Evolutionary conservation across 108 stramenopile genomes (phyloP).

Genomic region (Cafeteria roenbergensis): DNA sequence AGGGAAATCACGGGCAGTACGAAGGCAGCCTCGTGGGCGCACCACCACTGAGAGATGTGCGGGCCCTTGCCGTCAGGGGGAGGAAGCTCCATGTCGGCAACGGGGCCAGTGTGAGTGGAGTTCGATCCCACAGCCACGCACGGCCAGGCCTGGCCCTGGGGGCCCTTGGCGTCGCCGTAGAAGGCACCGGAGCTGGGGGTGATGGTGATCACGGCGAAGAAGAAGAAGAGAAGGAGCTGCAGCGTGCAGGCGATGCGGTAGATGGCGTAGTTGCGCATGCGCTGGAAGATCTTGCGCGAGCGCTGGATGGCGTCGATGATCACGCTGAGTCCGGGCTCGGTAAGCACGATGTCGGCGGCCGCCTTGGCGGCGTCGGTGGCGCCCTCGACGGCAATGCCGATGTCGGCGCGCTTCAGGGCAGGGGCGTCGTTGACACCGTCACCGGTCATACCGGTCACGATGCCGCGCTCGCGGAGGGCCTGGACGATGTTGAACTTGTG

Average conservation of each 20-base stretch:
- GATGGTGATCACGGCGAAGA: constrained; percentile 52
- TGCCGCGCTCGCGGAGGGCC: constrained; percentile 17
- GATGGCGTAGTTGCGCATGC: constrained; percentile 22
- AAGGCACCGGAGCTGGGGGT: constrained; percentile 17
- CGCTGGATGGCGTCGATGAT: constrained; percentile 51
- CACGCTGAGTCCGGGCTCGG: constrained; percentile 43
- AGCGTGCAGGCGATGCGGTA: constrained; percentile 54
- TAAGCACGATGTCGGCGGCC: constrained; percentile 57
- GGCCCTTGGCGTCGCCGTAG: not conserved
- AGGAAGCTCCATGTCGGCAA: no score
- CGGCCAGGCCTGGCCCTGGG: not conserved
- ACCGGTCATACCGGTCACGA: constrained; percentile 52
- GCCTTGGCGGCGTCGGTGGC: constrained; percentile 58
- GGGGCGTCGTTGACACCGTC: constrained; percentile 66
- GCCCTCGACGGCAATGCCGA: constrained; percentile 59
- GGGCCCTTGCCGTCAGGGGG: no score
- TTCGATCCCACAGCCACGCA: no score
- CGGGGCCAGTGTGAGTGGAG: no score
- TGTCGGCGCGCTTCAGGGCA: constrained; percentile 56
- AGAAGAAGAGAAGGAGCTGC: constrained; percentile 63
- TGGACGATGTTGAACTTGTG: constrained; percentile 65
- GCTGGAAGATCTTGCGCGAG: constrained; percentile 33
- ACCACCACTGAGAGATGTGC: no score
- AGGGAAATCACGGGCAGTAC: constrained; percentile 58
- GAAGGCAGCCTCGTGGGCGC: constrained; percentile 20